A percentile compares a stretch with the other conserved stretches of the same genome.
Evolutionary conservation across 1,284 basidiomycete genomes (phyloP).

Genomic region (Ustilago shanxiensis): DNA sequence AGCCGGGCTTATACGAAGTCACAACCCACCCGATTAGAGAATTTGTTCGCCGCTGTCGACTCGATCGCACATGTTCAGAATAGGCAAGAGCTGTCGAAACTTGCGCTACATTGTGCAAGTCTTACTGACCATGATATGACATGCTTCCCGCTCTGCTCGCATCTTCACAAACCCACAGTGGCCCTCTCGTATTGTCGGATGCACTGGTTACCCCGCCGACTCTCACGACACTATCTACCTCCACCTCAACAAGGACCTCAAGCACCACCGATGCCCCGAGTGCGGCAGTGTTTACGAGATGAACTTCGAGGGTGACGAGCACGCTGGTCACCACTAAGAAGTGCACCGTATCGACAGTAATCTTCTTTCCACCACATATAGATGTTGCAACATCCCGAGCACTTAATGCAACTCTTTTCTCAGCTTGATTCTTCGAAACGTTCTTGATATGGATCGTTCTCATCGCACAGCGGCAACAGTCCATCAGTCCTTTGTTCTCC

Average conservation of each 20-base stretch:
- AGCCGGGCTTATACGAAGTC: too few species aligned
- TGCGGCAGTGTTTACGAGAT: constrained; percentile 66
- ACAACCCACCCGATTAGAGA: too few species aligned
- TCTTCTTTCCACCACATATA: neutral
- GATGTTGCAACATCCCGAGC: constrained; percentile 22
- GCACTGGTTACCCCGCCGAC: constrained; percentile 68
- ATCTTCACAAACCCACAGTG: constrained; percentile 31
- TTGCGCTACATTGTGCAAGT: neutral
- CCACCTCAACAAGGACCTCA: constrained; percentile 59
- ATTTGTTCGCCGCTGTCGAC: neutral
- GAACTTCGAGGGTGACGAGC: constrained; percentile 57
- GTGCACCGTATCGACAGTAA: neutral
- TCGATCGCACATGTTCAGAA: neutral
- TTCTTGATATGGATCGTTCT: neutral
- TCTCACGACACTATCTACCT: constrained; percentile 69
- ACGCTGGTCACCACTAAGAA: constrained; percentile 57
- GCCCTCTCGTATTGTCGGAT: constrained; percentile 65
- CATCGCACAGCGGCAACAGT: neutral
- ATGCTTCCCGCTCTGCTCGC: neutral
- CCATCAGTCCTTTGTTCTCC: neutral
- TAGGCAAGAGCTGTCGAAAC: neutral
- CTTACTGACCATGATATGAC: neutral
- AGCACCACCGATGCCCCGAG: constrained; percentile 67
- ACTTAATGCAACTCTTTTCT: constrained; percentile 34
- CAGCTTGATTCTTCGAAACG: constrained; percentile 17